A percentile compares a stretch with the other conserved stretches of the same genome.
These are phyloP conservation scores for Pseudogymnoascus sp. DNA, from an alignment of 2,329 filamentous ascomycete species.

Conservation along the genomic window DNA sequence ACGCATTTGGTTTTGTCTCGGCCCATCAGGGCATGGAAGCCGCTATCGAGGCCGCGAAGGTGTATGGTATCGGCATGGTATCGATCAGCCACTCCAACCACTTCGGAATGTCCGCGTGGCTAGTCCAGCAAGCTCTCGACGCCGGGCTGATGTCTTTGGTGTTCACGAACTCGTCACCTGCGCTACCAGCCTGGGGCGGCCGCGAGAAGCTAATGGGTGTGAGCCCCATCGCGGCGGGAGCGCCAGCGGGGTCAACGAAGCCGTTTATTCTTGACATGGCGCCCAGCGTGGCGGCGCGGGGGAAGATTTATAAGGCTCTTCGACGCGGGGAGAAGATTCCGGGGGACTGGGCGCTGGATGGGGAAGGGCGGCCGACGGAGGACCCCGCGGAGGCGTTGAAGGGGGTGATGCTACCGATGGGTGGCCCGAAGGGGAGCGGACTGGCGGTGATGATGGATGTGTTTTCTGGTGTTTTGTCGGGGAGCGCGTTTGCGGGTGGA, in stretches of 20 bases:
- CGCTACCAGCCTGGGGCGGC: constrained; percentile 29
- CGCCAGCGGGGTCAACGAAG: constrained; percentile 51
- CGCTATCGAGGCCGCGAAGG: constrained; percentile 57
- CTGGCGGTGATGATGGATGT: constrained; percentile 83
- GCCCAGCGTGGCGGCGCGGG: constrained; percentile 59
- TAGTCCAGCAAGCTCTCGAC: constrained; percentile 70
- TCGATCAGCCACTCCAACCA: constrained; percentile 71
- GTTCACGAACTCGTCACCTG: constrained; percentile 29
- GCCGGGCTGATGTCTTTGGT: constrained; percentile 52
- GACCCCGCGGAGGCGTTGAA: constrained; percentile 63
- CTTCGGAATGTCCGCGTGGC: constrained; percentile 76
- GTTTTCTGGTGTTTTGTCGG: constrained; percentile 71
- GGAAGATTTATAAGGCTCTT: constrained; percentile 65
- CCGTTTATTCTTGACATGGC: constrained; percentile 74
- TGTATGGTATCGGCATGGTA: constrained; percentile 67
- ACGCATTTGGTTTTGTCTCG: constrained; percentile 69
- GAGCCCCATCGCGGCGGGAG: constrained; percentile 48
- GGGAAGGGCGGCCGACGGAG: constrained; percentile 58
- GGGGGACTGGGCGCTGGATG: constrained; percentile 65
- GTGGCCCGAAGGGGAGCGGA: constrained; percentile 72
- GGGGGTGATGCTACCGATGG: constrained; percentile 80
- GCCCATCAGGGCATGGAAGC: constrained; percentile 57
- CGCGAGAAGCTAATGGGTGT: constrained; percentile 27
- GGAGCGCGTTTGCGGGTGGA: constrained; percentile 68
- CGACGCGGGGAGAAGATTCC: constrained; percentile 63